Conservation (phyloP, 1,284 basidiomycete genomes). For the Papiliotrema flavescens region DNA sequence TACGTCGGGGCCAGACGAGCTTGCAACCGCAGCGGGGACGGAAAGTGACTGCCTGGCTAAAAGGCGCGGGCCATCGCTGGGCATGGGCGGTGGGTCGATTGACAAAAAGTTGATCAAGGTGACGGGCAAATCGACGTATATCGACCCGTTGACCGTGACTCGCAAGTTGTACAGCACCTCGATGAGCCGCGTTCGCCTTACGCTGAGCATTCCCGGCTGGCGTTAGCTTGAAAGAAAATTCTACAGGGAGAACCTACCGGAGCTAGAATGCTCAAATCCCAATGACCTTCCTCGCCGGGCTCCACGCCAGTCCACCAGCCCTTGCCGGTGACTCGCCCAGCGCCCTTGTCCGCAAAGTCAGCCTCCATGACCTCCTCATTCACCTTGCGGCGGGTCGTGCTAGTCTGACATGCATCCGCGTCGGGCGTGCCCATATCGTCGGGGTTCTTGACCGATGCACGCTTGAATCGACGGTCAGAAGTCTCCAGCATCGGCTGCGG, state of each 20-base stretch:
- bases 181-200: constrained; percentile 69
- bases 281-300: constrained; percentile 57
- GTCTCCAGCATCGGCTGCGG: constrained; percentile 54
- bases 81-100: constrained; percentile 47
- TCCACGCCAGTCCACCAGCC: constrained; percentile 83
- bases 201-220: constrained; percentile 68
- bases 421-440: constrained; percentile 37
- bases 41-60: background rate
- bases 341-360: constrained; percentile 55
- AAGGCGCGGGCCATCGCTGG: constrained; percentile 21
- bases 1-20: background rate
- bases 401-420: constrained; percentile 59
- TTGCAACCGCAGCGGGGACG: background rate
- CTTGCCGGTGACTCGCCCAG: constrained; percentile 67
- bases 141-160: constrained; percentile 64
- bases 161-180: constrained; percentile 76
- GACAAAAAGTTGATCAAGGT: constrained; percentile 48
- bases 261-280: constrained; percentile 61
- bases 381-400: constrained; percentile 55
- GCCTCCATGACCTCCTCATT: constrained; percentile 64
- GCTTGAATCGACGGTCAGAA: constrained; percentile 21
- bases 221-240: background rate
- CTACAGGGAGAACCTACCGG: constrained; percentile 60
- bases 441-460: background rate
- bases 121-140: constrained; percentile 51